These are phyloP conservation scores for Cymbopogon flexuosus DNA, from an alignment of 202 grass and related monocot genomes.

Conservation along the genomic window DNA sequence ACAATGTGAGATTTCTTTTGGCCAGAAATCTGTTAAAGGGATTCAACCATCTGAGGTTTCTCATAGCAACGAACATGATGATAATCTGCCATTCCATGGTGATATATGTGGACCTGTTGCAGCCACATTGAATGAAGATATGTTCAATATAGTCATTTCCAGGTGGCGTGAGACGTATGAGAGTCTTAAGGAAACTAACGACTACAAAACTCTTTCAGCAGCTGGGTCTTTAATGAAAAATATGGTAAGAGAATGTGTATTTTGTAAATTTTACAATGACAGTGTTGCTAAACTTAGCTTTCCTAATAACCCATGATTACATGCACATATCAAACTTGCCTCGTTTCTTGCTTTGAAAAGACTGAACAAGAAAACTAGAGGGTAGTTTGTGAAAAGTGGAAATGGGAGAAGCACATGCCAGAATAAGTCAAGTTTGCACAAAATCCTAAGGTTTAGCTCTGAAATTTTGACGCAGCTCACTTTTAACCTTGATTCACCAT, in stretches of 20 bases:
- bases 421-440: slow-evolving; percentile 14
- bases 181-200: slow-evolving; percentile 64
- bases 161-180: slow-evolving; percentile 89
- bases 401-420: not conserved
- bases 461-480: not conserved
- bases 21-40: slow-evolving; percentile 48
- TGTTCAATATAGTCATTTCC: slow-evolving; percentile 82
- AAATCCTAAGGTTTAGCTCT: not conserved
- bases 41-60: slow-evolving; percentile 42
- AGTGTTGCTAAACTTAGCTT: not conserved
- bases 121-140: slow-evolving; percentile 78
- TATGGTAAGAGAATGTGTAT: slow-evolving; percentile 55
- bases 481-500: slow-evolving; percentile 7
- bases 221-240: slow-evolving; percentile 80
- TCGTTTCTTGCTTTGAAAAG: slow-evolving; percentile 14
- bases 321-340: not conserved
- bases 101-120: slow-evolving; percentile 89
- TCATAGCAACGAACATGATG: slow-evolving; percentile 31
- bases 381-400: not conserved
- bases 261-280: not conserved
- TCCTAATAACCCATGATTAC: slow-evolving; percentile 3
- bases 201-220: slow-evolving; percentile 85
- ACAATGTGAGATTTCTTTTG: slow-evolving; percentile 28
- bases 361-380: not conserved
- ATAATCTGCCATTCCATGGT: slow-evolving; percentile 51